These are phyloP conservation scores for Eucalyptus curtisii DNA, from an alignment of 345 rosid species.

Conservation along the genomic window DNA sequence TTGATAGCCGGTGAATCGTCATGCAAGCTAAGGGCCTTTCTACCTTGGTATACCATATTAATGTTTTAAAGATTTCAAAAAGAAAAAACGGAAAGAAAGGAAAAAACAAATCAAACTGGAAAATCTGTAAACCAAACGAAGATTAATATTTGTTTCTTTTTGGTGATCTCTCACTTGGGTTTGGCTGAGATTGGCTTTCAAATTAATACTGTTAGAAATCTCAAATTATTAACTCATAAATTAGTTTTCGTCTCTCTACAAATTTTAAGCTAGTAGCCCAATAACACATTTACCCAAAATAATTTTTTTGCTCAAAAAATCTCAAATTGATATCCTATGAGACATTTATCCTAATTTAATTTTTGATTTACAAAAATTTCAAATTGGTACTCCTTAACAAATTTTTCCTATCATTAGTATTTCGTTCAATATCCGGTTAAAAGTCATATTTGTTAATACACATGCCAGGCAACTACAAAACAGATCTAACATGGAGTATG, in stretches of 20 bases:
- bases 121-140: background rate
- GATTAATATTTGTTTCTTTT: background rate
- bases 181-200: background rate
- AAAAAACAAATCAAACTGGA: background rate
- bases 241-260: background rate
- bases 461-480: fast-evolving
- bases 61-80: no score
- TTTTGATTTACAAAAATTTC: fast-evolving
- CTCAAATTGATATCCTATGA: fast-evolving
- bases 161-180: background rate
- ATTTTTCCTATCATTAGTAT: background rate
- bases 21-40: no score
- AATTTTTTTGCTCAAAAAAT: no score
- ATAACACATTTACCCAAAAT: no score
- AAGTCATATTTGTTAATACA: background rate
- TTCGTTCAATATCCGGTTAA: fast-evolving
- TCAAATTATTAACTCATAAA: fast-evolving
- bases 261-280: background rate
- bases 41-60: no score
- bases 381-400: background rate
- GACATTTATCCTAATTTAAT: fast-evolving
- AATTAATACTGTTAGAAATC: background rate
- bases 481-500: background rate
- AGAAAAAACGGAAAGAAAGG: no score
- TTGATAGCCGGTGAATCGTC: no score